phyloP scores from a whole-genome alignment of 169 alveolate species.

The Plasmodium inui region DNA sequence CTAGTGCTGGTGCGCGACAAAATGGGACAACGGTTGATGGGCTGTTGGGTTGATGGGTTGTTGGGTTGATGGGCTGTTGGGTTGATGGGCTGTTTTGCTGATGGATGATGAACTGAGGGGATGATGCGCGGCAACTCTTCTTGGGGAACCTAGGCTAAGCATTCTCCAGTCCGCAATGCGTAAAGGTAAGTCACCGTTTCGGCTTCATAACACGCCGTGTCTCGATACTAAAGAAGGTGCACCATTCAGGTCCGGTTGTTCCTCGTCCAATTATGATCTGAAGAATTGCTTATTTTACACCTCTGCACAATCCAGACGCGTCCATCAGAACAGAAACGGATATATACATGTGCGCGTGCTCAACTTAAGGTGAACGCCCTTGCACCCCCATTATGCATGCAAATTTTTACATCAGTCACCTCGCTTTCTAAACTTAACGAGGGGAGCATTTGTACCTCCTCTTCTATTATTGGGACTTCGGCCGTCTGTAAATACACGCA shows the following conservation, averaged over 20 bases:
- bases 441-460: background rate
- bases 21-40: background rate
- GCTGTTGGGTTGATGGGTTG: background rate
- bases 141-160: background rate
- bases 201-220: background rate
- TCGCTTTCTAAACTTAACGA: background rate
- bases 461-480: background rate
- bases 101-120: background rate
- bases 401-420: background rate
- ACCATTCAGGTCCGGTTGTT: background rate
- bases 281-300: background rate
- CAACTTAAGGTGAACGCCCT: background rate
- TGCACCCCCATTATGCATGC: background rate
- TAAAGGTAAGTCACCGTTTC: background rate
- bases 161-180: background rate
- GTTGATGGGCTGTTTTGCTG: background rate
- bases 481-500: background rate
- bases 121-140: background rate
- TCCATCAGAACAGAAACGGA: background rate
- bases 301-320: background rate
- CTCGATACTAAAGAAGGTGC: background rate
- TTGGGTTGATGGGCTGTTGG: background rate
- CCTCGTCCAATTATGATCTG: background rate
- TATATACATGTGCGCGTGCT: background rate
- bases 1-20: background rate